Evolutionary conservation across 495 filamentous ascomycete genomes (phyloP), one percentile per base, ranked within the genome.

Genomic region (Penicillium canescens): DNA sequence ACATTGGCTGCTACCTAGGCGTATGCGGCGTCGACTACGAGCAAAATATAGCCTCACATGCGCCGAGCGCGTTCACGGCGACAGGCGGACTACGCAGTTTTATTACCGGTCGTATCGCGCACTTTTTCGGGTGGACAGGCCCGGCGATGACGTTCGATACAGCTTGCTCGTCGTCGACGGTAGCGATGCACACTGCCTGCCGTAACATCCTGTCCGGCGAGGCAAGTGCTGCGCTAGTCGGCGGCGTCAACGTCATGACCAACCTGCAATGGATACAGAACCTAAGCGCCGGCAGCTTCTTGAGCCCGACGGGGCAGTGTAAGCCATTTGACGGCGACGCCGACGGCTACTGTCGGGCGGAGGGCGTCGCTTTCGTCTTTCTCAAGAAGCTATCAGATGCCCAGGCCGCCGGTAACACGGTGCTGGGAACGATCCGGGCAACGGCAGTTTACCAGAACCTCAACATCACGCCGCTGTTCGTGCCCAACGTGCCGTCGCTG

Each of bases 301-400:
- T 78, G 0, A 76, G 68, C 20, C 66, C 68, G 0, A 78, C 68
- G 0, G 77, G 77, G 0, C 59, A 61, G 4, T 91, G 87, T 63
- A 90, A 90, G 46, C 82, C 88, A 0, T 91, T 90, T 49, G 86
- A 90, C 61, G 77, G 81, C 39, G 73, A 78, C 10, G 87, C 87
- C 4, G 82, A 90, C 59, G 88, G 88, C 0, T 92, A 90, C 66
- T 90, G 87, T 62, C 80, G 88, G 40, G 86, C 78, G 0, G 88
- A 92, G 48, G 83, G 77, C 13, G 79, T 82, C 46, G 88, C 77
- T 0, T 79, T 80, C 3, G 79, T 92, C 23, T 75, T 87, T 31
- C 70, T 92, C 26, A 91, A 91, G 67, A 74, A 77, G 11, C 70
- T 90, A 1, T 77, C 82, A 3, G 77, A 82, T 59, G 88, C 88